A percentile compares a stretch with the other conserved stretches of the same genome.
Evolutionary conservation across 202 grass and related monocot species (phyloP).

Genomic region (Carex arenaria): DNA sequence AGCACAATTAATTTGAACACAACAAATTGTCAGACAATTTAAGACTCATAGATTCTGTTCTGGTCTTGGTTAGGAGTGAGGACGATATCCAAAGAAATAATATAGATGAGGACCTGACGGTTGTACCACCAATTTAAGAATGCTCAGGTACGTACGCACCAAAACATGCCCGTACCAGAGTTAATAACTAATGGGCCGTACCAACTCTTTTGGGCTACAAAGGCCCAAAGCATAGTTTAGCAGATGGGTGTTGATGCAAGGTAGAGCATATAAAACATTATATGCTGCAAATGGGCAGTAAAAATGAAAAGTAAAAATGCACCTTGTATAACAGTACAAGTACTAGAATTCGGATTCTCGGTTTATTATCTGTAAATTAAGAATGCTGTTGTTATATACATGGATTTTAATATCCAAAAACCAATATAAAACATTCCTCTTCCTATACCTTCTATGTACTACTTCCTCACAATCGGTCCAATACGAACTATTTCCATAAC

Average conservation of each 20-base stretch:
- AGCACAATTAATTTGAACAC: not conserved
- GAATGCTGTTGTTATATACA: slow-evolving; percentile 1
- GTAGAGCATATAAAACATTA: too few species aligned
- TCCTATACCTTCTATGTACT: not conserved
- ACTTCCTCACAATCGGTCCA: not conserved
- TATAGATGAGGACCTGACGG: not conserved
- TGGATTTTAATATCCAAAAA: slow-evolving; percentile 14
- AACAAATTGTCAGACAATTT: not conserved
- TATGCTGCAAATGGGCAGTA: not conserved
- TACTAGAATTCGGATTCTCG: not conserved
- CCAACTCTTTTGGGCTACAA: not conserved
- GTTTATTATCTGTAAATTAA: not conserved
- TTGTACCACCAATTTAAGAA: not conserved
- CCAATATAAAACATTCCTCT: slow-evolving; percentile 2
- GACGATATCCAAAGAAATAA: not conserved
- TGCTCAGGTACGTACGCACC: not conserved
- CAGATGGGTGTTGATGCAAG: not conserved
- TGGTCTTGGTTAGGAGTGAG: not conserved
- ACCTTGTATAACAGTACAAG: not conserved
- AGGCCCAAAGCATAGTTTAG: not conserved
- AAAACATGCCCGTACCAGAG: not conserved
- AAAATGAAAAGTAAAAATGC: not conserved
- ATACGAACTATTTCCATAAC: not conserved
- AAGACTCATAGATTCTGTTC: not conserved
- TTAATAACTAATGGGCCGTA: not conserved